phyloP scores from a whole-genome alignment of 2,329 filamentous ascomycete species.

The Pyrenochaeta sp. region DNA sequence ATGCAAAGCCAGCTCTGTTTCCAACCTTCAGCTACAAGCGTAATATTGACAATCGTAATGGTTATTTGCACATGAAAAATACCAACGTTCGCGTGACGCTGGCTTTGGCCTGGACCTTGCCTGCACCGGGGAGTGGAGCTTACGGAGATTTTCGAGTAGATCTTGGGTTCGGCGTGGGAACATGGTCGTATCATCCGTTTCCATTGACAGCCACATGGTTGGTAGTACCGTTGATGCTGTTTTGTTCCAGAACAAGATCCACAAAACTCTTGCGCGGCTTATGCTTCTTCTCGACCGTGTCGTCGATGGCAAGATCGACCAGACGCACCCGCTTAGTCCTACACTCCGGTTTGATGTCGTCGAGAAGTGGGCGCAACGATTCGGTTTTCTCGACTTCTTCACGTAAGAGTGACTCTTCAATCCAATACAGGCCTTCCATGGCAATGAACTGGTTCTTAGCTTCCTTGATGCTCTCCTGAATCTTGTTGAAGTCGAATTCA shows the following conservation, averaged over 20 bases:
- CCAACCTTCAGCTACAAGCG: no score
- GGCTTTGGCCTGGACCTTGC: no score
- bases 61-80: no score
- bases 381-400: constrained; percentile 41
- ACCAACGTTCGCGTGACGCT: no score
- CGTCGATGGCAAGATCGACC: constrained; percentile 20
- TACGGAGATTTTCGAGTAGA: no score
- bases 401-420: constrained; percentile 38
- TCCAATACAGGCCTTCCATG: constrained; percentile 50
- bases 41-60: no score
- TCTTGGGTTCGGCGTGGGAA: no score
- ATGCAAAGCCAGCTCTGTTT: no score
- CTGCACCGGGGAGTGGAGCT: no score
- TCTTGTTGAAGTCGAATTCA: constrained; percentile 46
- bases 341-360: constrained; percentile 36
- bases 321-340: constrained; percentile 37
- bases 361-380: constrained; percentile 34
- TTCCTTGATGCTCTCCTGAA: constrained; percentile 46
- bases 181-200: constrained; percentile 39
- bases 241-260: constrained; percentile 40
- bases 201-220: constrained; percentile 26
- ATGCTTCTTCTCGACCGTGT: constrained; percentile 33
- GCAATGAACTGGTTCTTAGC: constrained; percentile 45
- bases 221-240: constrained; percentile 28
- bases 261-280: constrained; percentile 47